A percentile compares a stretch with the other conserved stretches of the same genome.
Evolutionary conservation across 768 basidiomycete genomes (phyloP).

Genomic region (Agrocybe chaxingu): DNA sequence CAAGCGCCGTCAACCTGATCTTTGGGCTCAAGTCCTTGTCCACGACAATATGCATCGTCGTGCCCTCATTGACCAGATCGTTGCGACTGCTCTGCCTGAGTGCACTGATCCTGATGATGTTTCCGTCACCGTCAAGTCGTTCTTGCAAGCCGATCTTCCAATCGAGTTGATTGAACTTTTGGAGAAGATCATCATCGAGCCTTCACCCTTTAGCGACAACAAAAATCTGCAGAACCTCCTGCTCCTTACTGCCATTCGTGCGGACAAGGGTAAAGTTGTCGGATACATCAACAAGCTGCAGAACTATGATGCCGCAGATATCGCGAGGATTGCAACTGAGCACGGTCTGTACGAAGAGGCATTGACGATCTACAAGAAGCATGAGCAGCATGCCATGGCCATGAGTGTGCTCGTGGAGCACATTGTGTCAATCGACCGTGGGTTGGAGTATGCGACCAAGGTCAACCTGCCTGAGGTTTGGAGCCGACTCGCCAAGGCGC

Average conservation of each 20-base stretch:
- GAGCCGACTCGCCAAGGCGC: slow-evolving; percentile 97
- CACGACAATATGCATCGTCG: slow-evolving; percentile 90
- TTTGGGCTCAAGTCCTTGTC: slow-evolving; percentile 94
- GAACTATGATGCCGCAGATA: slow-evolving; percentile 92
- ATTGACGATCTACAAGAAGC: slow-evolving; percentile 95
- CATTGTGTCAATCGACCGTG: slow-evolving; percentile 96
- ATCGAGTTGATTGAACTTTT: slow-evolving; percentile 95
- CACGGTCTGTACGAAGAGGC: slow-evolving; percentile 96
- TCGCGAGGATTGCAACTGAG: slow-evolving; percentile 95
- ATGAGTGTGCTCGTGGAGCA: slow-evolving; percentile 98
- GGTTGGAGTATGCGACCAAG: slow-evolving; percentile 93
- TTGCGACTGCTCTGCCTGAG: slow-evolving; percentile 94
- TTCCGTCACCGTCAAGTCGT: slow-evolving; percentile 96
- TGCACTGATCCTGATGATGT: slow-evolving; percentile 98
- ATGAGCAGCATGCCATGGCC: slow-evolving; percentile 91
- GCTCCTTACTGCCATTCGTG: slow-evolving; percentile 91
- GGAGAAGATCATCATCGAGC: slow-evolving; percentile 98
- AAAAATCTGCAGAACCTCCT: slow-evolving; percentile 93
- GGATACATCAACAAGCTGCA: slow-evolving; percentile 96
- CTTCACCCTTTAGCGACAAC: slow-evolving; percentile 97
- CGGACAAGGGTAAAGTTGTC: slow-evolving; percentile 98
- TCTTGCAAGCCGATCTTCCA: slow-evolving; percentile 94
- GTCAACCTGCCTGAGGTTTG: slow-evolving; percentile 96
- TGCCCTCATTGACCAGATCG: slow-evolving; percentile 92
- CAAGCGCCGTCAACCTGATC: slow-evolving; percentile 90